These are phyloP conservation scores for Sphaerobolus stellatus DNA, from an alignment of 1,284 basidiomycete genomes.

Conservation along the genomic window DNA sequence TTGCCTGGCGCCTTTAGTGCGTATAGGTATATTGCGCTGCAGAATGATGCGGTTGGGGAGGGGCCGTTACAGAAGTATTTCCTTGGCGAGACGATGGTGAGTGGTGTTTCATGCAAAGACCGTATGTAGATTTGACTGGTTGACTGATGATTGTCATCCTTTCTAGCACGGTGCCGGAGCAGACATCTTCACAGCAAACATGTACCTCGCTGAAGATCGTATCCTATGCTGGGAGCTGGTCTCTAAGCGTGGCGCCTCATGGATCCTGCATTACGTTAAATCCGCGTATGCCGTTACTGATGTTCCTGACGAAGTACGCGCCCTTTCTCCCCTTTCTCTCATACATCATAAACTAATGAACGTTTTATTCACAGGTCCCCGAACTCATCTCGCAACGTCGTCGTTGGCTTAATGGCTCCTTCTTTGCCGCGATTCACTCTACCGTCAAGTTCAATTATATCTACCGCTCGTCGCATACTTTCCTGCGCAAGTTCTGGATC, in stretches of 20 bases:
- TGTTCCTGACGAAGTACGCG: slow-evolving; percentile 75
- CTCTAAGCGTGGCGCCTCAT: slow-evolving; percentile 80
- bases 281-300: slow-evolving; percentile 91
- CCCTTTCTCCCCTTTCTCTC: not conserved
- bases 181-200: slow-evolving; percentile 91
- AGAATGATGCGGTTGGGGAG: slow-evolving; percentile 80
- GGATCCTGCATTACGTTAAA: slow-evolving; percentile 94
- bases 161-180: slow-evolving; percentile 75
- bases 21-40: slow-evolving; percentile 87
- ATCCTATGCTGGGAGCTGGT: slow-evolving; percentile 96
- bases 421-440: slow-evolving; percentile 92
- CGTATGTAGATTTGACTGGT: not conserved
- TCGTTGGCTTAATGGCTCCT: slow-evolving; percentile 96
- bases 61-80: slow-evolving; percentile 95
- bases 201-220: slow-evolving; percentile 92
- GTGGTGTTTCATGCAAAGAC: slow-evolving; percentile 24
- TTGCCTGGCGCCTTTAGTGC: slow-evolving; percentile 93
- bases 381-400: slow-evolving; percentile 91
- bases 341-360: not conserved
- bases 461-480: slow-evolving; percentile 83
- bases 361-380: slow-evolving; percentile 51
- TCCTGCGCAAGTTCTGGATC: slow-evolving; percentile 89
- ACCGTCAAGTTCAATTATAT: slow-evolving; percentile 91
- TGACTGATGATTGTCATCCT: slow-evolving; percentile 1
- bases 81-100: slow-evolving; percentile 85